A percentile compares a stretch with the other conserved stretches of the same genome.
These are phyloP conservation scores for Cladosporium cucumerinum DNA, from an alignment of 2,329 filamentous ascomycete genomes.

Conservation along the genomic window DNA sequence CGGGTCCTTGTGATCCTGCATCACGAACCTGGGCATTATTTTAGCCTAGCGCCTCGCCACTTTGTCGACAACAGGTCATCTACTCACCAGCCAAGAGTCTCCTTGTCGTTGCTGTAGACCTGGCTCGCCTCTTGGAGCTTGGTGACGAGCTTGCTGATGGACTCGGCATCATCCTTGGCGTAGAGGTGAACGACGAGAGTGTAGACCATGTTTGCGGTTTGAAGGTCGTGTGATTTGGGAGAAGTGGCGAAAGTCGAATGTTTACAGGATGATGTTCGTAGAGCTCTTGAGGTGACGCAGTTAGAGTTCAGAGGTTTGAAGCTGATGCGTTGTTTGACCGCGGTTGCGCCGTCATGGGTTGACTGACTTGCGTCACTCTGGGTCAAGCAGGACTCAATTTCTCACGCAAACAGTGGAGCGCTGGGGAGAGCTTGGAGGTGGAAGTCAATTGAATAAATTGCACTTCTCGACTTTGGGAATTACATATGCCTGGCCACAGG, in stretches of 20 bases:
- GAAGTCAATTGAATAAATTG: not conserved
- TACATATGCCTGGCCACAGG: not conserved
- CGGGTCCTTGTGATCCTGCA: slow-evolving; percentile 68
- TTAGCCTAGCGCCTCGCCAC: not conserved
- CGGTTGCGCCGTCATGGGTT: slow-evolving; percentile 5
- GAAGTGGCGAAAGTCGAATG: not conserved
- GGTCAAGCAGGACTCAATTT: not conserved
- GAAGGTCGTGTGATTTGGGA: not conserved
- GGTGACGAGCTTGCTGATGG: slow-evolving; percentile 63
- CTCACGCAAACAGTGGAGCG: not conserved
- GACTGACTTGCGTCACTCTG: slow-evolving; percentile 14
- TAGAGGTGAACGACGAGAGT: slow-evolving; percentile 67
- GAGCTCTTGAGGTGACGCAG: slow-evolving; percentile 4
- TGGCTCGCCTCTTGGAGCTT: slow-evolving; percentile 73
- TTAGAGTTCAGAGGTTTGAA: slow-evolving; percentile 13
- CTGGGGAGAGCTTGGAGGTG: not conserved
- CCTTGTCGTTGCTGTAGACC: slow-evolving; percentile 68
- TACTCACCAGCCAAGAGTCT: slow-evolving; percentile 48
- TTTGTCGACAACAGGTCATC: not conserved
- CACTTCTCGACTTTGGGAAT: not conserved
- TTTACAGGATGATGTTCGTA: not conserved
- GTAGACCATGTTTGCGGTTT: slow-evolving; percentile 56
- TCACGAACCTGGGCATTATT: slow-evolving; percentile 61
- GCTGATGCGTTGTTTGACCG: slow-evolving; percentile 16
- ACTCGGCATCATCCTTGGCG: slow-evolving; percentile 63